A percentile compares a stretch with the other conserved stretches of the same genome.
These are phyloP conservation scores for Alternaria incomplexa DNA, from an alignment of 2,329 filamentous ascomycete species.

Conservation along the genomic window DNA sequence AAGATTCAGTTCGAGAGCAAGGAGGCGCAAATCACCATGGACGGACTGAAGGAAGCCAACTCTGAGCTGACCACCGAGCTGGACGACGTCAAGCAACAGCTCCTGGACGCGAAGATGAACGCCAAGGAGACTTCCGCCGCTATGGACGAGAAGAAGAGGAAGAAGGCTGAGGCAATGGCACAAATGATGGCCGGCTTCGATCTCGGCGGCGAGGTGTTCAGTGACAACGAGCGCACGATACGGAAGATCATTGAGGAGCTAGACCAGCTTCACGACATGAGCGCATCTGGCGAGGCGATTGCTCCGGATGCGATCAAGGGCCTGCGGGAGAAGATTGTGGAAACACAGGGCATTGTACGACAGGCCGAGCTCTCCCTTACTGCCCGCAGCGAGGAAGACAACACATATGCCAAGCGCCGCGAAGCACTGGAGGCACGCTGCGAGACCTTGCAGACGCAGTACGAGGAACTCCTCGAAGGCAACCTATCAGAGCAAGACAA, in stretches of 20 bases:
- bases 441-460: conserved; percentile 76
- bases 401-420: conserved; percentile 67
- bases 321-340: conserved; percentile 78
- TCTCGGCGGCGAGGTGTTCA: conserved; percentile 89
- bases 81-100: conserved; percentile 94
- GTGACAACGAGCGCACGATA: conserved; percentile 87
- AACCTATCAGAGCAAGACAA: conserved; percentile 80
- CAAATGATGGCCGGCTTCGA: conserved; percentile 99
- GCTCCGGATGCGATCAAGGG: conserved; percentile 80
- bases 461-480: conserved; percentile 79
- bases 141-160: conserved; percentile 96
- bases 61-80: conserved; percentile 88
- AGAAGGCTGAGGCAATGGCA: conserved; percentile 99
- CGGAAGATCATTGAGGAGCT: conserved; percentile 83
- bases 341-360: conserved; percentile 89
- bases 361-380: conserved; percentile 89
- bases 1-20: conserved; percentile 95
- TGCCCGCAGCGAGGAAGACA: conserved; percentile 68
- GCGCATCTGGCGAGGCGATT: conserved; percentile 77
- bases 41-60: conserved; percentile 95
- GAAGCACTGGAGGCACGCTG: conserved; percentile 80
- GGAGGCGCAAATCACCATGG: conserved; percentile 97
- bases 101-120: conserved; percentile 94
- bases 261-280: conserved; percentile 78
- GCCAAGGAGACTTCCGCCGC: conserved; percentile 91